Base-by-base conservation (phyloP, 1,284 basidiomycete genomes). In the Rhodofomes roseus region DNA sequence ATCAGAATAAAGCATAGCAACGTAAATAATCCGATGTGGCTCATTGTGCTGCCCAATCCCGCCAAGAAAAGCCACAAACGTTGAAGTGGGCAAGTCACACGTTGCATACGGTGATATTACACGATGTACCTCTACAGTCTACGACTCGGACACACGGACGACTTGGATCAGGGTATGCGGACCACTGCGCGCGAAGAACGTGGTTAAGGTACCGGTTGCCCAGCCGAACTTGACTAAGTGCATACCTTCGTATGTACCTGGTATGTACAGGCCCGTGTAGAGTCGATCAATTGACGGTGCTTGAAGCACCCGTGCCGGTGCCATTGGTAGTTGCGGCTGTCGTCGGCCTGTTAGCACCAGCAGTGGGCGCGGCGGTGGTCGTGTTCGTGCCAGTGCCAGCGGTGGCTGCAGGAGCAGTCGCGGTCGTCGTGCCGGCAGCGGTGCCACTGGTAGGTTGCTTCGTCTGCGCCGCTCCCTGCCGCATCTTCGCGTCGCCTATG, bases 401-500 rank as follows among this genome's bases (percentile, higher is more conserved):
- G 37, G 37, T 6, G 12, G 37, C 37, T 14, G 37, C 37, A 8
- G 37, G 3, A 18, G 37, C 16, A 14, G 9, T 8, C 9, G 23
- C 43, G 18, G 7, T 44, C 23, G 51, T 34, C 14, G 53, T 27
- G 27, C 34, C 4, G 14, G 16, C 14, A 39, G 37, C 16, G 37
- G 37, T 39, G 37, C 12, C 22, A 20, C 8, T 27, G 11, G 53
- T 12, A n/a, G 31, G 40, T 43, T 46, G 50, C 36, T 34, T 57
- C 41, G 56, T 50, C 51, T 60, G 39, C 7, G 55, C 55, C 2
- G 65, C 56, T 31, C 65, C 63, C 43, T 62, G 57, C 41, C 60
- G 59, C 4, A 65, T 58, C 56, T 62, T 54, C 34, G 41, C 31
- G 23, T 61, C 61, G 9, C 69, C 65, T 39, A 59, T 34, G 36